Evolutionary conservation across 306 rosid genomes (phyloP).

Genomic region (Glycine tomentella): DNA sequence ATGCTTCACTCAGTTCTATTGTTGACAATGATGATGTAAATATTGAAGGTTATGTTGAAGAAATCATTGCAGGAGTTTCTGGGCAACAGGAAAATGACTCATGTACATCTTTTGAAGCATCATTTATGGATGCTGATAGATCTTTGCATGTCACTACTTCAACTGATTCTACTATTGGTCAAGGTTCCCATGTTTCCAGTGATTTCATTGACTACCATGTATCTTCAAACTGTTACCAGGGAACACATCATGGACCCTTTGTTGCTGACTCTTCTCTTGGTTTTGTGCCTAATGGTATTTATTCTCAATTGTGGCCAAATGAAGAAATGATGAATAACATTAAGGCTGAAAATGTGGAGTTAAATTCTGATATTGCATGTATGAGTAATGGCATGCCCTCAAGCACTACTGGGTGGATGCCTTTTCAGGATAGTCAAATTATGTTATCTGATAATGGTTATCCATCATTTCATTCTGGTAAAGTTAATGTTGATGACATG

Average conservation of each 20-base stretch:
- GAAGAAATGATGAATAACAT: conserved; percentile 49
- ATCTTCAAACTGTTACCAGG: conserved; percentile 49
- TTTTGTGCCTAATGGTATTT: conserved; percentile 47
- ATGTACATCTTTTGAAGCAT: conserved; percentile 60
- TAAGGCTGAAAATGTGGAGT: conserved; percentile 61
- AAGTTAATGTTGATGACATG: conserved; percentile 53
- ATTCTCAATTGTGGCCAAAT: conserved; percentile 52
- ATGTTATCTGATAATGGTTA: conserved; percentile 51
- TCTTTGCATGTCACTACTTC: conserved; percentile 59
- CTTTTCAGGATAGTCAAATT: conserved; percentile 56
- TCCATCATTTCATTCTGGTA: conserved; percentile 59
- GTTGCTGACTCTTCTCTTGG: conserved; percentile 38
- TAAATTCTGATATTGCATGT: conserved; percentile 60
- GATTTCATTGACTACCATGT: conserved; percentile 54
- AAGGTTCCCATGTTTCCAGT: conserved; percentile 58
- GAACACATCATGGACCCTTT: conserved; percentile 46
- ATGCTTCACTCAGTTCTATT: conserved; percentile 59
- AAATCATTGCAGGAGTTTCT: conserved; percentile 49
- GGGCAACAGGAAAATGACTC: conserved; percentile 67
- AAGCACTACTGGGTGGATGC: conserved; percentile 46
- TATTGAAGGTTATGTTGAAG: not conserved
- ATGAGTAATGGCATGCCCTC: conserved; percentile 64
- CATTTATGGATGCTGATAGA: conserved; percentile 58
- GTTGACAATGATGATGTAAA: conserved; percentile 50
- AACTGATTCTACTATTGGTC: conserved; percentile 64